A percentile compares a stretch with the other conserved stretches of the same genome.
These are phyloP conservation scores for Nakazawaea ishiwadae DNA, from an alignment of 805 yeast species.

Conservation along the genomic window DNA sequence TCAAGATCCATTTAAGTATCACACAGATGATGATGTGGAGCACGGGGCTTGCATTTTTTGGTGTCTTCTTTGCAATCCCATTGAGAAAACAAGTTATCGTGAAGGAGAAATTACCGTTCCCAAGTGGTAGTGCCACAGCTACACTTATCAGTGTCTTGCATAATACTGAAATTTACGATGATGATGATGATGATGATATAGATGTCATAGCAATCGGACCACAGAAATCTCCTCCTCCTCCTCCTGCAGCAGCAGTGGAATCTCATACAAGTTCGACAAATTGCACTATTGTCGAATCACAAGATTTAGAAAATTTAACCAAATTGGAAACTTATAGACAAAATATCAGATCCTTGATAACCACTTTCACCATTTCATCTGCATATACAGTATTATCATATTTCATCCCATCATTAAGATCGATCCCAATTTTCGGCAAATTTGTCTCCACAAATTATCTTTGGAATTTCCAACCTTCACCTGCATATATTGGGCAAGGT, in stretches of 20 bases:
- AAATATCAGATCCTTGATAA: slow-evolving; percentile 55
- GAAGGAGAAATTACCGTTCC: slow-evolving; percentile 85
- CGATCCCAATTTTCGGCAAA: slow-evolving; percentile 73
- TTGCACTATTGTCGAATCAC: slow-evolving; percentile 28
- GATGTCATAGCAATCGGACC: slow-evolving; percentile 3
- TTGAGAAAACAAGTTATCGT: slow-evolving; percentile 81
- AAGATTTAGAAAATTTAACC: slow-evolving; percentile 23
- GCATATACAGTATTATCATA: slow-evolving; percentile 67
- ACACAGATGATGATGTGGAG: slow-evolving; percentile 75
- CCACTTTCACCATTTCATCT: slow-evolving; percentile 68
- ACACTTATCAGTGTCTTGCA: slow-evolving; percentile 85
- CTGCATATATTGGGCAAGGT: slow-evolving; percentile 97
- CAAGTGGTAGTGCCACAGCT: slow-evolving; percentile 96
- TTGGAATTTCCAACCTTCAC: slow-evolving; percentile 93
- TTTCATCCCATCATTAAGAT: slow-evolving; percentile 64
- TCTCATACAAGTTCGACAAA: slow-evolving; percentile 16
- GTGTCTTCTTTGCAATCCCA: slow-evolving; percentile 93
- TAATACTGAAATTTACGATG: slow-evolving; percentile 51
- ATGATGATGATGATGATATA: slow-evolving; percentile 14
- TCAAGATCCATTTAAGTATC: slow-evolving; percentile 31
- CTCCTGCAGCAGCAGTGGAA: neutral
- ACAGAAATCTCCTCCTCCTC: neutral
- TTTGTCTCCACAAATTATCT: slow-evolving; percentile 56
- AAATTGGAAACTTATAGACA: slow-evolving; percentile 35
- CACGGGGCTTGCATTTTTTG: slow-evolving; percentile 83